A percentile compares a stretch with the other conserved stretches of the same genome.
Conservation (phyloP, 805 yeast genomes). For the Torulaspora microellipsoides region DNA sequence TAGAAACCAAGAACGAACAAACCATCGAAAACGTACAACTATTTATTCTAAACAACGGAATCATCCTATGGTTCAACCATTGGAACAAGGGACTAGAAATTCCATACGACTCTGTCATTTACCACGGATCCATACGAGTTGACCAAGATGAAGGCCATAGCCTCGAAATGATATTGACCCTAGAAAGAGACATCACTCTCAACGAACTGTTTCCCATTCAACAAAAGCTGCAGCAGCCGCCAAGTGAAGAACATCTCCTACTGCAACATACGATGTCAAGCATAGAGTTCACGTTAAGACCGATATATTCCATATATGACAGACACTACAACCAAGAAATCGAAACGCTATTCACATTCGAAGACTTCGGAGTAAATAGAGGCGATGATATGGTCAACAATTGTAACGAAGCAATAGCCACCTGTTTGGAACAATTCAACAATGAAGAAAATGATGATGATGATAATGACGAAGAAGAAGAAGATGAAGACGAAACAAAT, state of each 20-base stretch:
- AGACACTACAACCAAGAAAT: constrained; percentile 34
- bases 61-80: constrained; percentile 39
- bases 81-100: constrained; percentile 37
- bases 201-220: constrained; percentile 19
- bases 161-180: constrained; percentile 25
- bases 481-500: constrained; percentile 2
- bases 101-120: constrained; percentile 32
- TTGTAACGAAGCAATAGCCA: constrained; percentile 37
- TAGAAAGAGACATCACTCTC: constrained; percentile 26
- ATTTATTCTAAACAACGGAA: constrained; percentile 36
- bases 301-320: constrained; percentile 36
- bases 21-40: constrained; percentile 30
- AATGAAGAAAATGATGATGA: constrained; percentile 4
- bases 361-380: constrained; percentile 38
- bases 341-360: constrained; percentile 36
- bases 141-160: constrained; percentile 25
- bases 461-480: background rate
- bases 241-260: background rate
- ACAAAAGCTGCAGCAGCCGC: background rate
- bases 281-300: constrained; percentile 35
- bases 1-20: constrained; percentile 12
- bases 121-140: constrained; percentile 28
- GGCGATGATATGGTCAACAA: constrained; percentile 38
- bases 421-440: constrained; percentile 33
- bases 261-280: constrained; percentile 17